A percentile compares a stretch with the other conserved stretches of the same genome.
Conservation (phyloP, 768 basidiomycete species). For the Naganishia kalamii region DNA sequence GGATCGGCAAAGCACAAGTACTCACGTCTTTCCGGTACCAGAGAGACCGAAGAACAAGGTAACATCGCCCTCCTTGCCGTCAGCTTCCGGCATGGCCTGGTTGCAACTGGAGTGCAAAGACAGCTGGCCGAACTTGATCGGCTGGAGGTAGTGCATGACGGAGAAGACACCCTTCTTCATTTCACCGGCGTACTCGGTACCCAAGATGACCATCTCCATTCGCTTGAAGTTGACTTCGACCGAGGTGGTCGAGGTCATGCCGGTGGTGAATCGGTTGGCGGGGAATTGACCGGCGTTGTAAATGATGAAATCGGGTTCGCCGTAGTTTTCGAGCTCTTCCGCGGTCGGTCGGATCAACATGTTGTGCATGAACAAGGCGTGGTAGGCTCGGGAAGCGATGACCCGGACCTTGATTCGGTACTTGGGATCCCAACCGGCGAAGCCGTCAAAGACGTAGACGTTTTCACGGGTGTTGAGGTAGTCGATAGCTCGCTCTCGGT, state of each 20-base stretch:
- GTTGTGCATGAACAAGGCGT: constrained; percentile 99
- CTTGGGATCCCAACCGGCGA: constrained; percentile 94
- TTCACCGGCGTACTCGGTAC: constrained; percentile 92
- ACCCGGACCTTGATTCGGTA: constrained; percentile 99
- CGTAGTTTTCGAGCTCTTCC: constrained; percentile 86
- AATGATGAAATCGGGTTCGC: constrained; percentile 98
- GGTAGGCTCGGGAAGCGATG: constrained; percentile 95
- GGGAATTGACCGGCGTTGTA: constrained; percentile 99
- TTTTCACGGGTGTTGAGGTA: constrained; percentile 97
- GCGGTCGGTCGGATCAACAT: constrained; percentile 98
- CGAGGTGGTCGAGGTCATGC: constrained; percentile 97
- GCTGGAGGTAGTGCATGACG: constrained; percentile 99
- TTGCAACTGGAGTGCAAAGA: constrained; percentile 98
- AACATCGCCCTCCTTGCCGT: constrained; percentile 82
- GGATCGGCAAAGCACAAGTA: neutral
- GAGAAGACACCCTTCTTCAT: constrained; percentile 99
- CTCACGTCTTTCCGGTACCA: constrained; percentile 87
- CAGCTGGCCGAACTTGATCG: constrained; percentile 95
- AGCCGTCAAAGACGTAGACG: constrained; percentile 96
- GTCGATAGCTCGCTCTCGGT: constrained; percentile 97
- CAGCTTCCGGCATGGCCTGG: constrained; percentile 46
- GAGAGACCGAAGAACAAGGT: constrained; percentile 98
- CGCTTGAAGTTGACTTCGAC: constrained; percentile 99
- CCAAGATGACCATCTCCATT: constrained; percentile 99
- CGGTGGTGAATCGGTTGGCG: constrained; percentile 98